Percentiles rank a stretch among this genome's conserved stretches.
These are phyloP conservation scores for Nothopassalora personata DNA, from an alignment of 2,329 filamentous ascomycete genomes.

Conservation along the genomic window DNA sequence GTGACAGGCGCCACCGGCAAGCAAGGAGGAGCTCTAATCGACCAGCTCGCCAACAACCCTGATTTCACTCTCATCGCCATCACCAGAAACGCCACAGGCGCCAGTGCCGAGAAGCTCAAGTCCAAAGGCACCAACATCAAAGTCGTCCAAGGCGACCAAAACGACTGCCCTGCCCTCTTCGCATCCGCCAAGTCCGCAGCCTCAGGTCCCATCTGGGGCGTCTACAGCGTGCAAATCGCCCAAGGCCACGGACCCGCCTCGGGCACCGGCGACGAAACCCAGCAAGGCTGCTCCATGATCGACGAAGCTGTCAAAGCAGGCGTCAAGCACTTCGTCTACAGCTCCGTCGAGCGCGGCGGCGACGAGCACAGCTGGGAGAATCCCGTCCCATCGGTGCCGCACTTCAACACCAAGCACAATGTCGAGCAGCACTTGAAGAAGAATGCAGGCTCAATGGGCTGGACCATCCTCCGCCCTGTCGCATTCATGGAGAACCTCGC, in stretches of 20 bases:
- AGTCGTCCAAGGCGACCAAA: conserved; percentile 55
- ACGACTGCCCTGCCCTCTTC: conserved; percentile 50
- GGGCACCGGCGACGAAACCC: conserved; percentile 37
- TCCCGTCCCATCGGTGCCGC: conserved; percentile 51
- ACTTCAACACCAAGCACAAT: conserved; percentile 53
- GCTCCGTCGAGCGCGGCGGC: conserved; percentile 59
- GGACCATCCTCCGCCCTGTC: conserved; percentile 56
- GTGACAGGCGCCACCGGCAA: conserved; percentile 45
- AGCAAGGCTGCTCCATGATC: conserved; percentile 55
- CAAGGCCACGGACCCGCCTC: background rate
- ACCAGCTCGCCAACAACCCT: conserved; percentile 35
- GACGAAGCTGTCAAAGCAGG: conserved; percentile 52
- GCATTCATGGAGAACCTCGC: conserved; percentile 60
- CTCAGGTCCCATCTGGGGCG: conserved; percentile 39
- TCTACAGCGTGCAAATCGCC: conserved; percentile 54
- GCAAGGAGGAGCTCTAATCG: conserved; percentile 42
- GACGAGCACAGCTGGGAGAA: conserved; percentile 48
- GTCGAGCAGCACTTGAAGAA: conserved; percentile 58
- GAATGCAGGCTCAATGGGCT: conserved; percentile 48
- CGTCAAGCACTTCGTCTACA: conserved; percentile 61
- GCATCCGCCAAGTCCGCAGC: conserved; percentile 22
- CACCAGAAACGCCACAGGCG: conserved; percentile 51
- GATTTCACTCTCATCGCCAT: conserved; percentile 50
- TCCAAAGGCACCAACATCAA: conserved; percentile 43
- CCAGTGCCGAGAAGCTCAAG: conserved; percentile 45